A percentile compares a stretch with the other conserved stretches of the same genome.
phyloP scores from a whole-genome alignment of 1,284 basidiomycete genomes.

The Xerocomus nothofagi region DNA sequence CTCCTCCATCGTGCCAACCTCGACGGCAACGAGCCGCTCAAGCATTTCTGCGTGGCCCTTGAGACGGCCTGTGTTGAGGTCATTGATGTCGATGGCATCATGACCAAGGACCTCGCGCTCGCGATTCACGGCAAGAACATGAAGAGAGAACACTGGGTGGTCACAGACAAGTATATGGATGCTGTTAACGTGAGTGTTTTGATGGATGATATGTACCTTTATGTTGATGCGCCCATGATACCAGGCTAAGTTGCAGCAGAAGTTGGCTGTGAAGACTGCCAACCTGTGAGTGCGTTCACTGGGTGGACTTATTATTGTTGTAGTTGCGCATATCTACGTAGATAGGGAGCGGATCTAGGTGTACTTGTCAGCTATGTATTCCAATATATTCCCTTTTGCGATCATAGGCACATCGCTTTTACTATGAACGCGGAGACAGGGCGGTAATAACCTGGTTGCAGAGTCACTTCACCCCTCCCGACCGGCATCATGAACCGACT shows the following conservation, averaged over 20 bases:
- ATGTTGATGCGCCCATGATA: constrained; percentile 18
- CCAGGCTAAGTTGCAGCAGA: constrained; percentile 59
- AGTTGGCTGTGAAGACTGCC: constrained; percentile 38
- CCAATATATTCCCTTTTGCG: constrained; percentile 1
- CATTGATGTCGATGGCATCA: constrained; percentile 87
- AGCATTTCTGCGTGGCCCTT: constrained; percentile 76
- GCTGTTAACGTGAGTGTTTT: constrained; percentile 68
- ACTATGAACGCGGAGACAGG: constrained; percentile 6
- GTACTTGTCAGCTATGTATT: constrained; percentile 27
- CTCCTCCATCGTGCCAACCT: constrained; percentile 92
- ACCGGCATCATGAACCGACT: constrained; percentile 25
- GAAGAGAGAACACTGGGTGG: constrained; percentile 91
- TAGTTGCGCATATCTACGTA: constrained; percentile 13
- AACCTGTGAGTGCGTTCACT: constrained; percentile 18
- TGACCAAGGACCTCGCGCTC: constrained; percentile 97
- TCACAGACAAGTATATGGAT: constrained; percentile 91
- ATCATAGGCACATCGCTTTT: not conserved
- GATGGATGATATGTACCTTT: not conserved
- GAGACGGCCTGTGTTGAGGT: constrained; percentile 90
- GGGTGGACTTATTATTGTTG: constrained; percentile 7
- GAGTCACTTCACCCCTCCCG: not conserved
- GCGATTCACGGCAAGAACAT: constrained; percentile 92
- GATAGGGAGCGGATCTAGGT: constrained; percentile 24
- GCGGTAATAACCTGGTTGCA: not conserved
- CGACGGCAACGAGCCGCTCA: constrained; percentile 79